These are phyloP conservation scores for Schizonepeta tenuifolia DNA, from an alignment of 257 asterid genomes.

Conservation along the genomic window DNA sequence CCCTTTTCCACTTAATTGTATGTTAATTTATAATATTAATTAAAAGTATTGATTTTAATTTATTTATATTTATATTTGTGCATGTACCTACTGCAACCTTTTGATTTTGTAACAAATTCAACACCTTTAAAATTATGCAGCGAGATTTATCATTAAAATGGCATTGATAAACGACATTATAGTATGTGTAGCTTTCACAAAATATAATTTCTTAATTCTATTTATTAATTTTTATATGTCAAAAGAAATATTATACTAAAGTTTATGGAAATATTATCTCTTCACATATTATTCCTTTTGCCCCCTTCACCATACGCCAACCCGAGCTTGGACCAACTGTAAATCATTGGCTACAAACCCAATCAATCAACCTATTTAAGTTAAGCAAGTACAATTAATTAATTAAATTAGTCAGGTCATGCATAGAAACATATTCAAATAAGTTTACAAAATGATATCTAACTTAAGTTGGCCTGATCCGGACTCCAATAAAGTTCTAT, in stretches of 20 bases:
- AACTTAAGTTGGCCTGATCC: too few relatives aligned
- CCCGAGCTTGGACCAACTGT: conserved; percentile 9
- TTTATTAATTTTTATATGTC: background rate
- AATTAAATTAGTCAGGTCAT: background rate
- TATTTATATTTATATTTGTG: too few relatives aligned
- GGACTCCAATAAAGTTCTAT: too few relatives aligned
- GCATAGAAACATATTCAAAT: background rate
- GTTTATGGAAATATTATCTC: background rate
- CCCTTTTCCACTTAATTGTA: too few relatives aligned
- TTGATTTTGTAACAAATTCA: too few relatives aligned
- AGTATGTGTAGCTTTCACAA: background rate
- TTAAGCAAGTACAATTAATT: background rate
- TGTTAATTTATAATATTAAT: too few relatives aligned
- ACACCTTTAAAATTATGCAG: too few relatives aligned
- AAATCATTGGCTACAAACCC: conserved; percentile 5
- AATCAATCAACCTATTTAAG: background rate
- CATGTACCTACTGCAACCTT: too few relatives aligned
- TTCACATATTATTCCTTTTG: background rate
- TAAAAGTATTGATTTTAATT: too few relatives aligned
- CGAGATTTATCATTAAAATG: too few relatives aligned
- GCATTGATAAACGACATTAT: too few relatives aligned
- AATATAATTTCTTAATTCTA: background rate
- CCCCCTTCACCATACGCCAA: background rate
- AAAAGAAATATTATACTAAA: background rate
- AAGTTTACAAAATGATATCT: too few relatives aligned